These are phyloP conservation scores for Pinus albicaulis DNA, from an alignment of 75 land plant species.

Conservation along the genomic window DNA sequence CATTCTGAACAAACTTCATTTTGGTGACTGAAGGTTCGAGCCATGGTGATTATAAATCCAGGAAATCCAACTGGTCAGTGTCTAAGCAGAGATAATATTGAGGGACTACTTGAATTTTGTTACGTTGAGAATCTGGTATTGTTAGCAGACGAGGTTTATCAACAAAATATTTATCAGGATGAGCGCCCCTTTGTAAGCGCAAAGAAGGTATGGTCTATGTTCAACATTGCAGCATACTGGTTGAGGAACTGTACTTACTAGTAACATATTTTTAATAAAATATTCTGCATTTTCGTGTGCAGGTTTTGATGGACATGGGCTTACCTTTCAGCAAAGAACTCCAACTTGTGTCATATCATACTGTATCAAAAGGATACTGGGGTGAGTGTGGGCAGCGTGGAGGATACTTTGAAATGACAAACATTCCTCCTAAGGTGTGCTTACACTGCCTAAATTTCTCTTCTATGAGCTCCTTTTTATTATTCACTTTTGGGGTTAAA, in stretches of 20 bases:
- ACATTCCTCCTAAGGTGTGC: conserved; percentile 78
- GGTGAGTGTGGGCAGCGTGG: conserved; percentile 99
- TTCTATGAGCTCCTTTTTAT: background rate
- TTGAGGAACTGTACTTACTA: background rate
- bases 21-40: conserved; percentile 63
- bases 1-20: background rate
- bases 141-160: conserved; percentile 98
- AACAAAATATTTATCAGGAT: conserved; percentile 94
- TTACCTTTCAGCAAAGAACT: conserved; percentile 65
- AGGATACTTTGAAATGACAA: conserved; percentile 96
- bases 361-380: conserved; percentile 93
- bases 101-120: conserved; percentile 74
- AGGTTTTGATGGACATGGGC: conserved; percentile 94
- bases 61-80: conserved; percentile 99
- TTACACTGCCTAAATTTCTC: too few species aligned
- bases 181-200: conserved; percentile 96
- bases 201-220: conserved; percentile 61
- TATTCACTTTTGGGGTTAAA: background rate
- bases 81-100: conserved; percentile 67
- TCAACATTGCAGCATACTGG: background rate
- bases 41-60: conserved; percentile 97
- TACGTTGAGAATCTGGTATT: conserved; percentile 64
- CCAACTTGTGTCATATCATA: conserved; percentile 92
- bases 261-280: background rate
- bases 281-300: background rate